A percentile compares a stretch with the other conserved stretches of the same genome.
These are phyloP conservation scores for Mycosphaerella sp. DNA, from an alignment of 2,329 filamentous ascomycete genomes.

Conservation along the genomic window DNA sequence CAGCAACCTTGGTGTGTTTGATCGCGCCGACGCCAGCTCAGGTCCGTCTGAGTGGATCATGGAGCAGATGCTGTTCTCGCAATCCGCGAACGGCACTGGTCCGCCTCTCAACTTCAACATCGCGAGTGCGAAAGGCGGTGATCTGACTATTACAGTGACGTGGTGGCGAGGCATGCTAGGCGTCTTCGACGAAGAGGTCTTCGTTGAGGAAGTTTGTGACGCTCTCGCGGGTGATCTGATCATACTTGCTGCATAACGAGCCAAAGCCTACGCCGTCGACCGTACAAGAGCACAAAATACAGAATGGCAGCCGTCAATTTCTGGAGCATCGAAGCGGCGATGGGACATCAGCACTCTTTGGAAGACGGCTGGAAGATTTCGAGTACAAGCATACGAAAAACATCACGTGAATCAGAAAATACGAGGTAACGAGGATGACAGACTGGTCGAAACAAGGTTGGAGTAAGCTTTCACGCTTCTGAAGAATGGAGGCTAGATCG, in stretches of 20 bases:
- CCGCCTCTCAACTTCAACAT: slow-evolving; percentile 39
- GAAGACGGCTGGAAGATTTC: too few species aligned
- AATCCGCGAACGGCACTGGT: slow-evolving; percentile 39
- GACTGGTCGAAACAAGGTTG: too few species aligned
- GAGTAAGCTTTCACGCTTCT: background rate
- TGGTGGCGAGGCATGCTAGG: slow-evolving; percentile 43
- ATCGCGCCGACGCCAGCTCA: slow-evolving; percentile 11
- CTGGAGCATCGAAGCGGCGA: too few species aligned
- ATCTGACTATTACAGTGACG: slow-evolving; percentile 36
- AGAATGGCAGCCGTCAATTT: too few species aligned
- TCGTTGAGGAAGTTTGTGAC: slow-evolving; percentile 22
- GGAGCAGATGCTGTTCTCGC: slow-evolving; percentile 39
- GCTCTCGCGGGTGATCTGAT: slow-evolving; percentile 1
- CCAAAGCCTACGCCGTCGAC: background rate
- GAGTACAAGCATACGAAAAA: too few species aligned
- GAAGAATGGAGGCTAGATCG: background rate
- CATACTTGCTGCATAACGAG: background rate
- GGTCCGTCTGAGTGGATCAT: slow-evolving; percentile 22
- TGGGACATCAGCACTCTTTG: too few species aligned
- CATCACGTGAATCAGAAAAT: too few species aligned
- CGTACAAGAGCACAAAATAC: too few species aligned
- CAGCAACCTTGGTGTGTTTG: slow-evolving; percentile 42
- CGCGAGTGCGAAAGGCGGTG: slow-evolving; percentile 37
- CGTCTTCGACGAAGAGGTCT: slow-evolving; percentile 31
- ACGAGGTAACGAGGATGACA: too few species aligned